A percentile compares a stretch with the other conserved stretches of the same genome.
Conservation (phyloP, 805 yeast species). For the Candida odintsovae region DNA sequence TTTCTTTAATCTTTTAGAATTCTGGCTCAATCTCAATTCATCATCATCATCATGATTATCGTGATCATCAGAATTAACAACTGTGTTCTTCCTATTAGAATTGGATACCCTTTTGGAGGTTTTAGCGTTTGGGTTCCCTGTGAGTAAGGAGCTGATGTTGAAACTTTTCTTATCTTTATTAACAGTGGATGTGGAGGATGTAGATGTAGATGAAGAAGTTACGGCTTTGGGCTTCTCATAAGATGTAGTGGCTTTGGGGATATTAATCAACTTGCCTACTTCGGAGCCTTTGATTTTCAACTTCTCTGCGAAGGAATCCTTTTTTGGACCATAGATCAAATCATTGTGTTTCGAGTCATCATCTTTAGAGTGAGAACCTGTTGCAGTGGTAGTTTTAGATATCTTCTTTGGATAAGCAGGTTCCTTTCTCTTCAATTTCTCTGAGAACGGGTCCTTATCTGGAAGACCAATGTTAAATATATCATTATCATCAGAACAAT, state of each 20-base stretch:
- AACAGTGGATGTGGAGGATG: neutral
- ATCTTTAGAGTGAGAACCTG: neutral
- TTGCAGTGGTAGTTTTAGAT: neutral
- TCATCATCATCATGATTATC: no score
- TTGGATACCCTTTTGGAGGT: neutral
- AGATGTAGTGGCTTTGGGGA: neutral
- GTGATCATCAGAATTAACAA: neutral
- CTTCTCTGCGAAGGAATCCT: neutral
- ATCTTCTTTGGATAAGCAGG: no score
- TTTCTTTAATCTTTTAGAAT: neutral
- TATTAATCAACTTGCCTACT: neutral
- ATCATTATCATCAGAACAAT: no score
- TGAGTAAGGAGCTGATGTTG: neutral
- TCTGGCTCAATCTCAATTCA: neutral
- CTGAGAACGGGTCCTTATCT: no score
- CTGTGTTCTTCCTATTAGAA: neutral
- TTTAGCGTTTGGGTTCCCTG: neutral
- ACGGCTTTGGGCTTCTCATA: neutral
- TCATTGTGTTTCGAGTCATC: neutral
- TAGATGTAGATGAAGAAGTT: neutral
- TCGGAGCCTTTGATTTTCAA: neutral
- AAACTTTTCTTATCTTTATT: neutral
- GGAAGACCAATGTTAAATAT: no score
- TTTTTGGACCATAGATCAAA: neutral
- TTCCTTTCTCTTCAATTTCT: no score